A percentile compares a stretch with the other conserved stretches of the same genome.
These are phyloP conservation scores for Panicum miliaceum DNA, from an alignment of 176 grass and related monocot genomes.

Conservation along the genomic window DNA sequence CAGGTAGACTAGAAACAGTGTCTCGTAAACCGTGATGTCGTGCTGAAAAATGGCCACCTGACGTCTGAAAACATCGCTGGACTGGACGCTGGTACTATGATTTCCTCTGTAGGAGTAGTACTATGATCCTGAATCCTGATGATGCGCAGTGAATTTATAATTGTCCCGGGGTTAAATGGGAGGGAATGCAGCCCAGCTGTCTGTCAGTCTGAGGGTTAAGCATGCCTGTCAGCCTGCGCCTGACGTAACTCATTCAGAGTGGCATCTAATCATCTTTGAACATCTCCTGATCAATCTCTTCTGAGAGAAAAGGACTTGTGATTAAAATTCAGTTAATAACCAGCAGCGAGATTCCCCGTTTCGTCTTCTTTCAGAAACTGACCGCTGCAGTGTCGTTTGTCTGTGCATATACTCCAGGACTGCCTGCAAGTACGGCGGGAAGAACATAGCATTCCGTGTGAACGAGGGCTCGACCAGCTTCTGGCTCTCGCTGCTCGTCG, in stretches of 20 bases:
- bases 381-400: not conserved
- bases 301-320: not conserved
- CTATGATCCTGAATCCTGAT: slow-evolving; percentile 3
- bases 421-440: slow-evolving; percentile 81
- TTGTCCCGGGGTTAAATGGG: slow-evolving; percentile 22
- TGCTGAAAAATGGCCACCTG: not conserved
- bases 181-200: slow-evolving; percentile 32
- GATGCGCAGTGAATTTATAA: not conserved
- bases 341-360: not conserved
- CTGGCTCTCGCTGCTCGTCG: slow-evolving; percentile 93
- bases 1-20: slow-evolving; percentile 2
- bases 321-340: not conserved
- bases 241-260: slow-evolving; percentile 15
- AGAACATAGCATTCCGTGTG: slow-evolving; percentile 91
- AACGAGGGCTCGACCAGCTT: slow-evolving; percentile 90
- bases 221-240: slow-evolving; percentile 35
- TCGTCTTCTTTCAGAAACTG: slow-evolving; percentile 22
- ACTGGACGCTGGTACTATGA: not conserved
- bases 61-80: not conserved
- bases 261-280: slow-evolving; percentile 33
- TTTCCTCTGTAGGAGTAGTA: not conserved
- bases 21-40: not conserved
- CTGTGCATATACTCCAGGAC: slow-evolving; percentile 51
- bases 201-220: slow-evolving; percentile 26
- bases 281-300: not conserved